A percentile compares a stretch with the other conserved stretches of the same genome.
Conservation (phyloP, 768 basidiomycete species). For the Omphalotus guepiniiformis region DNA sequence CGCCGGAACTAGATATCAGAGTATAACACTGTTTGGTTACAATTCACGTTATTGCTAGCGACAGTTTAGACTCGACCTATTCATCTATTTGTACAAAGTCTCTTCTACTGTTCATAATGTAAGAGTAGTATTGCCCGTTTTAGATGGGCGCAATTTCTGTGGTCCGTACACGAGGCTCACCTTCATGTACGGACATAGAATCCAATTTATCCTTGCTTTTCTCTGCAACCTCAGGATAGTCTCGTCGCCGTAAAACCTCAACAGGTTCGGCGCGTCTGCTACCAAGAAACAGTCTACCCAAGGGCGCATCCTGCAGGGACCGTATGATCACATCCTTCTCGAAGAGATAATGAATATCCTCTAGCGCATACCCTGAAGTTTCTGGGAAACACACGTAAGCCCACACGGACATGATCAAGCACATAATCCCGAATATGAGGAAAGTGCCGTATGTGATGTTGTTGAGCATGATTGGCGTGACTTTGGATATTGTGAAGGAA, state of each 20-base stretch:
- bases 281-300: constrained; percentile 22
- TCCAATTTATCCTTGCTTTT: too few species aligned
- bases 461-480: constrained; percentile 13
- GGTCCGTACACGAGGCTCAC: too few species aligned
- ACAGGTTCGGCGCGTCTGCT: constrained; percentile 19
- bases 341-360: constrained; percentile 43
- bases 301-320: constrained; percentile 37
- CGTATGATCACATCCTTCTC: constrained; percentile 33
- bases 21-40: too few species aligned
- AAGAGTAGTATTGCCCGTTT: too few species aligned
- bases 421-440: constrained; percentile 37
- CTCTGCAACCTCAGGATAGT: too few species aligned
- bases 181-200: too few species aligned
- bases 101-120: too few species aligned
- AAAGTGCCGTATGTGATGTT: constrained; percentile 35
- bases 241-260: constrained; percentile 22
- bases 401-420: constrained; percentile 38
- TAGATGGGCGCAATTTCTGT: too few species aligned
- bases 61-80: too few species aligned
- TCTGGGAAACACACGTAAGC: constrained; percentile 43
- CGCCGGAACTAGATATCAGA: too few species aligned
- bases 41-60: too few species aligned
- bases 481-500: constrained; percentile 40
- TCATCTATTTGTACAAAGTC: too few species aligned
- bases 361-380: constrained; percentile 40